phyloP scores from a whole-genome alignment of 345 rosid species.

The Aegle marmelos region DNA sequence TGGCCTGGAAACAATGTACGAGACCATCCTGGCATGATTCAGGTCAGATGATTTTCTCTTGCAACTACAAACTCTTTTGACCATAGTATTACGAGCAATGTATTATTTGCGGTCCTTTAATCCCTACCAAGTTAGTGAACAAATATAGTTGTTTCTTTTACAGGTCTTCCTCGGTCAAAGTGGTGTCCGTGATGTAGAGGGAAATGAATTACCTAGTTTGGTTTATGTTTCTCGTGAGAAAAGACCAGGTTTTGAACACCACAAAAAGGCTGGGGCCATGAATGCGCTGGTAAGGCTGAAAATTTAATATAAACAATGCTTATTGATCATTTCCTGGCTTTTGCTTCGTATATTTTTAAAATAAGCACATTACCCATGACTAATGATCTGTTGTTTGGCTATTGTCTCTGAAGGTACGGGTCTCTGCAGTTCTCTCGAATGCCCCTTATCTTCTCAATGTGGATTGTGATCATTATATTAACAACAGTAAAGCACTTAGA shows the following conservation, averaged over 20 bases:
- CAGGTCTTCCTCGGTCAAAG: slow-evolving; percentile 92
- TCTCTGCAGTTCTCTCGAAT: slow-evolving; percentile 89
- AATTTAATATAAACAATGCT: background rate
- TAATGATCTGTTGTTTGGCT: slow-evolving; percentile 1
- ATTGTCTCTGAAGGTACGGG: slow-evolving; percentile 57
- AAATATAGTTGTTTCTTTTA: slow-evolving; percentile 10
- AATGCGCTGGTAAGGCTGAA: slow-evolving; percentile 63
- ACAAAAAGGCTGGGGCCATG: slow-evolving; percentile 99
- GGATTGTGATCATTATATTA: slow-evolving; percentile 94
- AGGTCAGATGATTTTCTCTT: slow-evolving; percentile 48
- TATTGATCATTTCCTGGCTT: background rate
- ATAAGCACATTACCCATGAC: background rate
- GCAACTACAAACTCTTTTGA: background rate
- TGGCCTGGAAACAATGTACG: slow-evolving; percentile 98
- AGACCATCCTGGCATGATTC: slow-evolving; percentile 99
- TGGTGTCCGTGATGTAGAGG: slow-evolving; percentile 75
- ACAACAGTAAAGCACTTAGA: slow-evolving; percentile 91
- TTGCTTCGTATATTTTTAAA: background rate
- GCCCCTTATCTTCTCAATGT: slow-evolving; percentile 92
- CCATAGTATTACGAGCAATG: background rate
- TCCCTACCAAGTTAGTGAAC: background rate
- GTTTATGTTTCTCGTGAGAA: slow-evolving; percentile 99
- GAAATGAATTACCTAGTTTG: slow-evolving; percentile 80
- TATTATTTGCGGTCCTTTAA: background rate
- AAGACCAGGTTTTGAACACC: slow-evolving; percentile 98